A percentile compares a stretch with the other conserved stretches of the same genome.
Conservation (phyloP, 2,329 filamentous ascomycete species). For the Hyphodiscus sp. region DNA sequence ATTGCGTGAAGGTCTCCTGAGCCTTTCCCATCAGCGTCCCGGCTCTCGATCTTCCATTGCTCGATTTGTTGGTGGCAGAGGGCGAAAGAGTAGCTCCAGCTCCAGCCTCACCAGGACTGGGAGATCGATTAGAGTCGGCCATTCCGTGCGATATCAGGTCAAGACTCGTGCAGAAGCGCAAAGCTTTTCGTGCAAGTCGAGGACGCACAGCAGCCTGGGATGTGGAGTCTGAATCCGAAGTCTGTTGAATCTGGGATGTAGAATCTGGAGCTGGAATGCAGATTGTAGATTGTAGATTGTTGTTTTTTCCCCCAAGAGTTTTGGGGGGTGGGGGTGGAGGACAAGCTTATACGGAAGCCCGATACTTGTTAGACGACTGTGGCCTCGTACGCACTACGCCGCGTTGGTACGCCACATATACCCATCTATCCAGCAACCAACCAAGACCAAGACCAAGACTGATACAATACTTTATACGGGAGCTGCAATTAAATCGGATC, state of each 20-base stretch:
- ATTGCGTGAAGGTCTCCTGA: constrained; percentile 37
- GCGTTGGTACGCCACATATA: background rate
- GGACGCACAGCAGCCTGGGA: too few species aligned
- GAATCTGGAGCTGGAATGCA: background rate
- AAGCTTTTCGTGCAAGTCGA: background rate
- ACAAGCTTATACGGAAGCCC: background rate
- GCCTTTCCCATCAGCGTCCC: constrained; percentile 18
- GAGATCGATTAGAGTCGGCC: background rate
- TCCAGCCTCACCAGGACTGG: background rate
- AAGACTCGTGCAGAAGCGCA: background rate
- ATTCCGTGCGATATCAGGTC: background rate
- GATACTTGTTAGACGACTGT: too few species aligned
- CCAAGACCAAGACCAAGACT: background rate
- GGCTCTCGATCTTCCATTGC: background rate
- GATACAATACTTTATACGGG: background rate
- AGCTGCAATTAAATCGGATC: background rate
- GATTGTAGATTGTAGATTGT: background rate
- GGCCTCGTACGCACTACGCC: background rate
- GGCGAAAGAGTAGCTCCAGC: background rate
- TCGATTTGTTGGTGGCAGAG: background rate
- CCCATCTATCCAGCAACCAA: too few species aligned
- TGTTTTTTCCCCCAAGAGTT: too few species aligned
- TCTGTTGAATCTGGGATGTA: too few species aligned
- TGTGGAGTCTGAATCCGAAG: too few species aligned
- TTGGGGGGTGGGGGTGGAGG: background rate